These are phyloP conservation scores for Kodamaea lidongshanica DNA, from an alignment of 805 yeast species.

Conservation along the genomic window DNA sequence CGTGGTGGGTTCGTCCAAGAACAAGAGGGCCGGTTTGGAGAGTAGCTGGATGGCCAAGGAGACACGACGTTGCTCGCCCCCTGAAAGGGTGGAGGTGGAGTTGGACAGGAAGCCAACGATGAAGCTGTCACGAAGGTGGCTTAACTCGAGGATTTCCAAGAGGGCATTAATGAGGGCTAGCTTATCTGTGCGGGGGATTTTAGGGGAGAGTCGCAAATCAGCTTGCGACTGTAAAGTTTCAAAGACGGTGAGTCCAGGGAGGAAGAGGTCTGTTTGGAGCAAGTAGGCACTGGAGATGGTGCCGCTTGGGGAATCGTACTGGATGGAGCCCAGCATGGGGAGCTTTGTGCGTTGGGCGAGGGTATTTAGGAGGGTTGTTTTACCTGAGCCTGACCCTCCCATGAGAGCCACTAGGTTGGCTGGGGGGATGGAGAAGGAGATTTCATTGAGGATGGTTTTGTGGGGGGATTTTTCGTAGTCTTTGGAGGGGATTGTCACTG, in stretches of 20 bases:
- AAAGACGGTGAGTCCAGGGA: constrained; percentile 64
- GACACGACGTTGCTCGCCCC: constrained; percentile 23
- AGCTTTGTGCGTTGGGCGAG: constrained; percentile 50
- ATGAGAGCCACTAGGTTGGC: constrained; percentile 71
- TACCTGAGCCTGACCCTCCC: constrained; percentile 87
- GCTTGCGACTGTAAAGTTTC: constrained; percentile 71
- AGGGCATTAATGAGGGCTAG: constrained; percentile 49
- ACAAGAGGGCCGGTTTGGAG: constrained; percentile 18
- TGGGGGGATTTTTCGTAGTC: no score
- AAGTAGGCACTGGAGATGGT: constrained; percentile 50
- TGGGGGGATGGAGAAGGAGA: constrained; percentile 54
- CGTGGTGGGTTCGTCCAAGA: constrained; percentile 25
- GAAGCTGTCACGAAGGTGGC: constrained; percentile 53
- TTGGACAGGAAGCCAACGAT: constrained; percentile 37
- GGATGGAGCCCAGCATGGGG: constrained; percentile 37
- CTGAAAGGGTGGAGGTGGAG: constrained; percentile 13
- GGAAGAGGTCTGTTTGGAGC: constrained; percentile 66
- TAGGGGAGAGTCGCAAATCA: constrained; percentile 53
- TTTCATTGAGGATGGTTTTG: constrained; percentile 28
- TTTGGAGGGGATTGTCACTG: no score
- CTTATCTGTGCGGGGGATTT: constrained; percentile 40
- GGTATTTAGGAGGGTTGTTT: constrained; percentile 70
- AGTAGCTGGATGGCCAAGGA: constrained; percentile 22
- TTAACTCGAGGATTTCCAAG: constrained; percentile 57
- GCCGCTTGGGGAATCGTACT: constrained; percentile 16